Evolutionary conservation across 805 yeast genomes (phyloP).

Genomic region (Novakomyces olei): DNA sequence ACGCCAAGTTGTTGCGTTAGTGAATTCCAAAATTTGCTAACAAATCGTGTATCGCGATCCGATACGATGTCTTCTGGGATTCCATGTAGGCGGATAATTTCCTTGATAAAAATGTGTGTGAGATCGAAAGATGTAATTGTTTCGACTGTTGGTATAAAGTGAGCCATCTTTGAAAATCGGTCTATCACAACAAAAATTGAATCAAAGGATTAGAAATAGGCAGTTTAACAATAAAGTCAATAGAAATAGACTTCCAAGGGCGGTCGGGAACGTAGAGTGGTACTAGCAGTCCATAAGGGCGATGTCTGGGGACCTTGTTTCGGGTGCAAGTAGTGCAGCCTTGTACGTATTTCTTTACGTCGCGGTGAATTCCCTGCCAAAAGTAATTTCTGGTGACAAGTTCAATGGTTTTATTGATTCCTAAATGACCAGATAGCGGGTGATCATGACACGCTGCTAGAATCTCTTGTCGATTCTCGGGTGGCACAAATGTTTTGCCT

Average conservation of each 20-base stretch:
- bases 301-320: conserved; percentile 4
- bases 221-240: neutral
- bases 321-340: conserved; percentile 7
- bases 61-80: neutral
- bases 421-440: conserved; percentile 3
- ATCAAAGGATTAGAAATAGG: neutral
- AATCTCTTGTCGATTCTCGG: no score
- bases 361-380: conserved; percentile 6
- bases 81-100: neutral
- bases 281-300: conserved; percentile 5
- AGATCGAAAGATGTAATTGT: neutral
- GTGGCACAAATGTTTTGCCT: no score
- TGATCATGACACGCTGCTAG: no score
- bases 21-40: neutral
- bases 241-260: conserved; percentile 7
- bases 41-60: neutral
- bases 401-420: conserved; percentile 2
- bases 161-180: neutral
- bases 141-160: neutral
- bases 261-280: conserved; percentile 7
- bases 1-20: neutral
- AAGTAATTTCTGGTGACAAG: conserved; percentile 1
- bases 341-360: conserved; percentile 5
- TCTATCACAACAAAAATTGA: neutral
- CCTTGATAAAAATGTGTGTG: neutral